Base-by-base conservation (phyloP, 78 protist species). In the Ministeria vibrans region DNA sequence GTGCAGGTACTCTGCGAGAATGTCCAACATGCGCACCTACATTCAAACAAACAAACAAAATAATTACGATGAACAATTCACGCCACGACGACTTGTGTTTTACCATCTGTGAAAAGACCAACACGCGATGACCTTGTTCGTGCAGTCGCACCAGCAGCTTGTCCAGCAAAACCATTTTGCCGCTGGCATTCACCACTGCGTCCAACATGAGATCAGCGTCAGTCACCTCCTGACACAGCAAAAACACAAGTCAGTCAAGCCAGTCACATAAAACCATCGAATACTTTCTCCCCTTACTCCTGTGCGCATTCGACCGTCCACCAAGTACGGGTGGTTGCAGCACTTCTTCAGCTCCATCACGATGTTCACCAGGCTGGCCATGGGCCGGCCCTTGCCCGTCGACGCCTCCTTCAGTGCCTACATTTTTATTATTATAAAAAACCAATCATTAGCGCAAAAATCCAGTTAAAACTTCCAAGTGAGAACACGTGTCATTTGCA, bases 291-390 rank as follows among this genome's bases (percentile, higher is more conserved):
- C 3, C 80, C 49, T 18, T 42, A 34, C 34, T 34, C 38, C 72
- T 39, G 53, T 86, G 87, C 82, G n/a, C 85, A 90, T 61, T 80
- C 91, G n/a, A 20, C 77, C 81, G 23, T 70, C 22, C 83, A 94
- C 64, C 43, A 95, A 87, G 63, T 63, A 84, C 5, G 99, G 96
- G 79, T 96, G 99, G 81, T 96, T 96, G 83, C 97, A 96, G 77
- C 88, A 70, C 87, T 95, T 96, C 62, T 93, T 92, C 51, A 96
- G 89, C 87, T 95, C 94, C 82, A 94, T 86, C 68, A 90, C 34
- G 28, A 96, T 73, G 68, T 95, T 96, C 13, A 91, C 22, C 53
- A 96, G 86, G 30, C 78, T 77, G 13, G 88, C 36, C 83, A 89
- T 86, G 44, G 59, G 43, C 43, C 83, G 53, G 86, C 34, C 64